phyloP scores from a whole-genome alignment of 257 asterid species.

The Datura wrightii region DNA sequence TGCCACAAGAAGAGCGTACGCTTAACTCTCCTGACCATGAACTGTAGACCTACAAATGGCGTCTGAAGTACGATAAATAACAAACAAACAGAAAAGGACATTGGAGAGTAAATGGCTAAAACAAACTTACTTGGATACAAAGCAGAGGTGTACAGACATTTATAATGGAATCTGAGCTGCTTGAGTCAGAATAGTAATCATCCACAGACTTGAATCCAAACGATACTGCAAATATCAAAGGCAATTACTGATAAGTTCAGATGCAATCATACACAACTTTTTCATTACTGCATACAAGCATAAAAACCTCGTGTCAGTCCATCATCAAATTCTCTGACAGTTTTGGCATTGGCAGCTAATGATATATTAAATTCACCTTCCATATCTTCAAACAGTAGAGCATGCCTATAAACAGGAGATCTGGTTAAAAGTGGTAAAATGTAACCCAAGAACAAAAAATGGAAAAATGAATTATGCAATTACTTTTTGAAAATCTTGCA shows the following conservation, averaged over 20 bases:
- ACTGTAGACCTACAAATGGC: background rate
- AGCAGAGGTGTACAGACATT: slow-evolving; percentile 76
- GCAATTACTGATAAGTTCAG: slow-evolving; percentile 10
- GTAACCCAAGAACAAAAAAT: slow-evolving; percentile 31
- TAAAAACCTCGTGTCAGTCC: slow-evolving; percentile 85
- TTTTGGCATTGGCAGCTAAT: slow-evolving; percentile 71
- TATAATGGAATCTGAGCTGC: slow-evolving; percentile 88
- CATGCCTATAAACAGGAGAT: slow-evolving; percentile 64
- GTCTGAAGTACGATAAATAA: background rate
- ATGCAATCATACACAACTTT: slow-evolving; percentile 7
- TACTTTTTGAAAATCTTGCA: slow-evolving; percentile 82
- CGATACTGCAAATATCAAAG: slow-evolving; percentile 60
- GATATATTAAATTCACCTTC: slow-evolving; percentile 89
- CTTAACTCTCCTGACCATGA: slow-evolving; percentile 1
- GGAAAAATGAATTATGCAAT: slow-evolving; percentile 30
- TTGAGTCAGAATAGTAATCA: slow-evolving; percentile 90
- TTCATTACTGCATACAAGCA: slow-evolving; percentile 36
- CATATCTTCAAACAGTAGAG: slow-evolving; percentile 83
- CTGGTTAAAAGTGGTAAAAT: slow-evolving; percentile 27
- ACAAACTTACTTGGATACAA: slow-evolving; percentile 84
- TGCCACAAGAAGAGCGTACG: background rate
- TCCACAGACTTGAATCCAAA: slow-evolving; percentile 97
- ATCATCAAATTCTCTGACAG: slow-evolving; percentile 93
- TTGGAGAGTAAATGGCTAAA: slow-evolving; percentile 26
- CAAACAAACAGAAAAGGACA: background rate